Conservation (phyloP, 1,284 basidiomycete genomes). For the Cutaneotrichosporon cyanovorans region DNA sequence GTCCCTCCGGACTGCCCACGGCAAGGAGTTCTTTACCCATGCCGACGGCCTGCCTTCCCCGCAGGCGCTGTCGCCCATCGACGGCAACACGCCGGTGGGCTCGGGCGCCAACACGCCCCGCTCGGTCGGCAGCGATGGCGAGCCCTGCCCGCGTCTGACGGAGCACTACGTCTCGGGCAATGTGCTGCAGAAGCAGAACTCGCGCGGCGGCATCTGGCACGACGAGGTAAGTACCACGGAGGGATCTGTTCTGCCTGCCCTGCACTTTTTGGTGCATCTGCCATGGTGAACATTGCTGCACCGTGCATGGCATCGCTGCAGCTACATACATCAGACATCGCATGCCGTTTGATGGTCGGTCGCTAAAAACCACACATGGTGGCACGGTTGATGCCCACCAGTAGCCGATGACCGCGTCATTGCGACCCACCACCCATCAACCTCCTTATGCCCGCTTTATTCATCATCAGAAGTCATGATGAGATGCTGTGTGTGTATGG, state of each 20-base stretch:
- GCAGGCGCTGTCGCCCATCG: constrained; percentile 38
- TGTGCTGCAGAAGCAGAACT: constrained; percentile 29
- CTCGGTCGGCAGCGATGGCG: constrained; percentile 14
- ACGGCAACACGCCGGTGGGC: constrained; percentile 21
- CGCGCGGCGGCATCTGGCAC: constrained; percentile 38
- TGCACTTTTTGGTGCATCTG: no score
- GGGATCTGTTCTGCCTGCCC: no score
- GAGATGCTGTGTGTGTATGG: no score
- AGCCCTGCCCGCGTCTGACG: constrained; percentile 15
- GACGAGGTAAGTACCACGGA: constrained; percentile 35
- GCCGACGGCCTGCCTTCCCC: constrained; percentile 42
- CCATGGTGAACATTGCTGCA: no score
- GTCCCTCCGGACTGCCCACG: constrained; percentile 37
- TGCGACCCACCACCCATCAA: neutral
- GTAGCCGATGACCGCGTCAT: neutral
- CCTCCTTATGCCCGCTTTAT: neutral
- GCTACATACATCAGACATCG: no score
- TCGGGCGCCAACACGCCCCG: constrained; percentile 15
- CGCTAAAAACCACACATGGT: no score
- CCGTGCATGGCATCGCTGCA: no score
- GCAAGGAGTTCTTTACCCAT: constrained; percentile 37
- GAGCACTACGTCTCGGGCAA: constrained; percentile 13
- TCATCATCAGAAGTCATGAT: neutral
- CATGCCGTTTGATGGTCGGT: no score
- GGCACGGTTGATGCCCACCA: no score